phyloP scores from a whole-genome alignment of 116 monocot species.

The Phalaenopsis hybrid region DNA sequence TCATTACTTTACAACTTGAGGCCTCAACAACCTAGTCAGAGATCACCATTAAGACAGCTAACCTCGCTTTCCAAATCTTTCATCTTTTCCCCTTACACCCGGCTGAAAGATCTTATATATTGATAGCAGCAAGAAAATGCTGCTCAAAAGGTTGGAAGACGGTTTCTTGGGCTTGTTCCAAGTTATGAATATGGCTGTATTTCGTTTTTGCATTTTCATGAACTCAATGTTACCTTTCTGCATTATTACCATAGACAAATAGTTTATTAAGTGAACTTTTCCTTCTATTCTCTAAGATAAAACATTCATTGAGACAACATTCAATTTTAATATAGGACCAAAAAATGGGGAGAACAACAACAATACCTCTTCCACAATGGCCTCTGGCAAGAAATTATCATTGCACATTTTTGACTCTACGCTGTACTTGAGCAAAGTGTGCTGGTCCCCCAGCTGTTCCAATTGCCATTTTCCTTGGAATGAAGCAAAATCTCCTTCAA shows the following conservation, averaged over 20 bases:
- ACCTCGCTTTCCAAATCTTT: too few relatives aligned
- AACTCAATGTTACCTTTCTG: not conserved
- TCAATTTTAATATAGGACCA: not conserved
- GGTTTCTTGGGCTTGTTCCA: too few relatives aligned
- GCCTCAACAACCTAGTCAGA: too few relatives aligned
- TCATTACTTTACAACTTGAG: too few relatives aligned
- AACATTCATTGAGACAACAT: not conserved
- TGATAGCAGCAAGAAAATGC: too few relatives aligned
- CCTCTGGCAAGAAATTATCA: slow-evolving; percentile 84
- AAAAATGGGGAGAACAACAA: not conserved
- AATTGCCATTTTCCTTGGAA: slow-evolving; percentile 84
- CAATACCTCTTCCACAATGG: slow-evolving; percentile 85
- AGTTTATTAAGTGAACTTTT: not conserved
- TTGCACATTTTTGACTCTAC: slow-evolving; percentile 82
- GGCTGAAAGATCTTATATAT: too few relatives aligned
- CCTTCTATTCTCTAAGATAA: not conserved
- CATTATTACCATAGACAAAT: not conserved
- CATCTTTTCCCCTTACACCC: too few relatives aligned
- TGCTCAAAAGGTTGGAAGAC: too few relatives aligned
- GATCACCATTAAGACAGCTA: too few relatives aligned
- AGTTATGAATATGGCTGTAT: too few relatives aligned
- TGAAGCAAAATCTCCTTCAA: slow-evolving; percentile 91
- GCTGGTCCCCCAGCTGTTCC: slow-evolving; percentile 85
- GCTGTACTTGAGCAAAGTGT: slow-evolving; percentile 79
- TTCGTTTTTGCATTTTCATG: not conserved